Evolutionary conservation across 2,329 filamentous ascomycete genomes (phyloP), one percentile per base, ranked within the genome.

Genomic region (Sporothrix curviconia): DNA sequence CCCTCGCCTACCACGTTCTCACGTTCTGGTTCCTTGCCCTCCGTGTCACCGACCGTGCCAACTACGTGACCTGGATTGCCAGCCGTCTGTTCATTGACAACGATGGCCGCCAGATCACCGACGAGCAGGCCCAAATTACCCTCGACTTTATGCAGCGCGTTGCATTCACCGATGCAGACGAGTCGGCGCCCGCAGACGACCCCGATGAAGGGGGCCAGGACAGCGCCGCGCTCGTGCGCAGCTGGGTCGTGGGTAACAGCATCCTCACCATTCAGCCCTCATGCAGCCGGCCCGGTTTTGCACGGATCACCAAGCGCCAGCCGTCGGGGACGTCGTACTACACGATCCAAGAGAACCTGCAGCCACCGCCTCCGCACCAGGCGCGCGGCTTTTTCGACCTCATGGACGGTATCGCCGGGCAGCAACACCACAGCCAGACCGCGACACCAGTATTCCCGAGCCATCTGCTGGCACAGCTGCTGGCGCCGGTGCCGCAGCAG

Each of bases 21-120:
- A 87, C 91, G 1, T 96, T 95, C 68, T 99, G 94, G 94, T 99
- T 97, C 69, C 79, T 99, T 64, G 89, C 91, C 1, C 71, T 99
- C 64, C 92, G 90, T 66, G 79, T 96, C 53, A 83, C 86, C 37
- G 91, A 96, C 68, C 85, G 94, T 52, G 83, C 86, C 34, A 89
- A 84, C 60, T 86, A 95, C 63, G 91, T 96, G 53, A 84, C 85
- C 28, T 96, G 90, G 89, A 96, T 99, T 62, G 87, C 89, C 11
- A 90, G 87, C 66, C 90, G 90, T 62, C 78, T 99, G 9, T 92
- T 92, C 64, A 86, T 81, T 8, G 90, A 96, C 66, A 80, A 82
- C 24, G 82, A 86, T 59, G 90, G 90, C 15, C 83, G 82, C 40
- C 84, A 90, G 56, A 83, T 81, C 49, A 82, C 92, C 34, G 92